Evolutionary conservation across 2,329 filamentous ascomycete species (phyloP).

Genomic region (Drechslerella dactyloides): DNA sequence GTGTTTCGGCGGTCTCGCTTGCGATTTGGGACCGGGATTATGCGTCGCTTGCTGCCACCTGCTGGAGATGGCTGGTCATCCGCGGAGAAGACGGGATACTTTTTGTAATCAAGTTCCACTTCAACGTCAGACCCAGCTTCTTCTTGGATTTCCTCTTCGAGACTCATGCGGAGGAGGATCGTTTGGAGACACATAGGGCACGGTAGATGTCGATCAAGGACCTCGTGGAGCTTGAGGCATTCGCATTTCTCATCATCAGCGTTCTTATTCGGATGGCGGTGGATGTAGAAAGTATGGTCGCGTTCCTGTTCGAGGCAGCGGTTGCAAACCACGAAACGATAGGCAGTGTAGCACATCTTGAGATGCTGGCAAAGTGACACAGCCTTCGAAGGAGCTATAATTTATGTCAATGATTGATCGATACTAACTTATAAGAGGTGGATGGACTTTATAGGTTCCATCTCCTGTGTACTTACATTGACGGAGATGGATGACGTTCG

Average conservation of each 20-base stretch:
- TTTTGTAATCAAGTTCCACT: conserved; percentile 19
- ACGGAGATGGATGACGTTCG: background rate
- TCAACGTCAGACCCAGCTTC: background rate
- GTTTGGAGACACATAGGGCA: conserved; percentile 23
- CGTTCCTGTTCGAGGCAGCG: conserved; percentile 7
- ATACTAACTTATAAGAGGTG: too few relatives aligned
- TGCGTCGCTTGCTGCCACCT: background rate
- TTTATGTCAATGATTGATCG: too few relatives aligned
- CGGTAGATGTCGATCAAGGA: conserved; percentile 10
- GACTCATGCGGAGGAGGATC: conserved; percentile 12
- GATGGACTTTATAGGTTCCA: too few relatives aligned
- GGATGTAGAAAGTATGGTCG: conserved; percentile 18
- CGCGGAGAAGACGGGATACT: conserved; percentile 20
- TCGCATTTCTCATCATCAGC: conserved; percentile 14
- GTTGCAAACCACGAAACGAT: conserved; percentile 21
- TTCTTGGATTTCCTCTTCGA: conserved; percentile 12
- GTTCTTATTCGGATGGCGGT: conserved; percentile 10
- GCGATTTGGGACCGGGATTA: background rate
- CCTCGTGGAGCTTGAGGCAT: background rate
- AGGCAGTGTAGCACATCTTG: conserved; percentile 25
- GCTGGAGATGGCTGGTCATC: conserved; percentile 11
- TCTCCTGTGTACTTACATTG: background rate
- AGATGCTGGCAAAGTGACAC: background rate
- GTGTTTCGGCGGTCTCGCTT: background rate
- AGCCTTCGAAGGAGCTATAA: background rate